Evolutionary conservation across 2,329 filamentous ascomycete genomes (phyloP), one percentile per base, ranked within the genome.

Genomic region (Aureobasidium zeae): DNA sequence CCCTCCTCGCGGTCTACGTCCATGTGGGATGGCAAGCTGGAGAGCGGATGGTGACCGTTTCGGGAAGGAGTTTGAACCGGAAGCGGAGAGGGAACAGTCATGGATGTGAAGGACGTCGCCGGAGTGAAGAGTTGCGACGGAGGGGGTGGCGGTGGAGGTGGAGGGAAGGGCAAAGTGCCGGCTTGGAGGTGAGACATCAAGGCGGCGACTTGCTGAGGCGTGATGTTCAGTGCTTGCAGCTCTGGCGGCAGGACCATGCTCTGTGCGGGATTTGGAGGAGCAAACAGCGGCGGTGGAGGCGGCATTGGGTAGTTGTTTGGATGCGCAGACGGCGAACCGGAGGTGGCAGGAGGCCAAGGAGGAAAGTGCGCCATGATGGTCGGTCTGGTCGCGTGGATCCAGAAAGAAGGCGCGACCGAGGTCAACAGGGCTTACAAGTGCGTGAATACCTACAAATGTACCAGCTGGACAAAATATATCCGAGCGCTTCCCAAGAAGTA

Each of bases 1-100:
- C 48, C 48, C 31, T 50, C 48, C 34, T 50, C 48, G 13, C 37
- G 45, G 32, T 47, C 45, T 10, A 43, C 8, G 8, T 45, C 44
- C 44, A 45, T 45, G 12, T 28, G 25, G 3, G 26, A 13, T 17
- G 43, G 33, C 2, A 32, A 20, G 15, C 16, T 26, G 12, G 15
- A 15, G 7, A 19, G 41, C 12, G 19, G 13, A 7, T 5, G 5
- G 3, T 8, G 9, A 12, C 13, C 17, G n/a, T 26, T 21, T 17
- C 16, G 16, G 31, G 15, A 12, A 15, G 15, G 16, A 12, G 39
- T 25, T n/a, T 44, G 39, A 11, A 17, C n/a, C 13, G 24, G 33
- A 7, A 38, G 24, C 9, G 32, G 19, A 22, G 26, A 28, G 9
- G 34, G 31, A 9, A 45, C 26, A 13, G 43, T 20, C 16, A 39